These are phyloP conservation scores for Pyrus betulifolia DNA, from an alignment of 306 rosid species.

Conservation along the genomic window DNA sequence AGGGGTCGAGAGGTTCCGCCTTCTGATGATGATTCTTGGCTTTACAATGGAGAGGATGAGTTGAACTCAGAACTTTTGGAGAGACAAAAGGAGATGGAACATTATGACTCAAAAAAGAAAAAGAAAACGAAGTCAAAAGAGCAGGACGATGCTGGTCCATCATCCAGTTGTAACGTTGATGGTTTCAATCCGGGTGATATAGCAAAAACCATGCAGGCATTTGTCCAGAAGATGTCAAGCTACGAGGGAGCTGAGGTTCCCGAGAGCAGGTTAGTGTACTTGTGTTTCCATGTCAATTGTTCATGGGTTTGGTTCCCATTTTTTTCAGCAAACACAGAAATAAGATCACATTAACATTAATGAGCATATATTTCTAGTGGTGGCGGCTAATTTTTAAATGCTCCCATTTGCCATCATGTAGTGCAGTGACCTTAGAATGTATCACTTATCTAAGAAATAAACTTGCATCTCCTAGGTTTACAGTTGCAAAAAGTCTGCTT, in stretches of 20 bases:
- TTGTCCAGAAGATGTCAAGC: slow-evolving; percentile 77
- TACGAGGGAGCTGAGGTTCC: slow-evolving; percentile 90
- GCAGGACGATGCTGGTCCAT: slow-evolving; percentile 30
- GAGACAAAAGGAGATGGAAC: slow-evolving; percentile 88
- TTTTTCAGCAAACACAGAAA: slow-evolving; percentile 9
- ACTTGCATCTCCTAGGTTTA: not conserved
- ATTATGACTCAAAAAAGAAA: slow-evolving; percentile 53
- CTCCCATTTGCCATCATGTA: slow-evolving; percentile 5
- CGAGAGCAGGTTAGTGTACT: slow-evolving; percentile 50
- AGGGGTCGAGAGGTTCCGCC: slow-evolving; percentile 58
- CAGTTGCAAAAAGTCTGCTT: not conserved
- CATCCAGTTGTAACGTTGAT: slow-evolving; percentile 41
- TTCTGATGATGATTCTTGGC: slow-evolving; percentile 85
- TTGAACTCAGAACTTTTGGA: slow-evolving; percentile 67
- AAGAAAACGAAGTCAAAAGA: slow-evolving; percentile 55
- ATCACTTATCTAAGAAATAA: not conserved
- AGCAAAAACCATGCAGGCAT: slow-evolving; percentile 69
- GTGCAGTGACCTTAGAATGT: slow-evolving; percentile 5
- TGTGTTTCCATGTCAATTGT: not conserved
- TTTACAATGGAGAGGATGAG: slow-evolving; percentile 78
- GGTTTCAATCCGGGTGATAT: slow-evolving; percentile 64
- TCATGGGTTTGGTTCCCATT: not conserved
- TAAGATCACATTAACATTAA: not conserved
- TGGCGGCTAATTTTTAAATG: not conserved
- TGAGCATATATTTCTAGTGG: not conserved